phyloP scores from a whole-genome alignment of 148 eudicot species.

The Chenopodium suecicum region DNA sequence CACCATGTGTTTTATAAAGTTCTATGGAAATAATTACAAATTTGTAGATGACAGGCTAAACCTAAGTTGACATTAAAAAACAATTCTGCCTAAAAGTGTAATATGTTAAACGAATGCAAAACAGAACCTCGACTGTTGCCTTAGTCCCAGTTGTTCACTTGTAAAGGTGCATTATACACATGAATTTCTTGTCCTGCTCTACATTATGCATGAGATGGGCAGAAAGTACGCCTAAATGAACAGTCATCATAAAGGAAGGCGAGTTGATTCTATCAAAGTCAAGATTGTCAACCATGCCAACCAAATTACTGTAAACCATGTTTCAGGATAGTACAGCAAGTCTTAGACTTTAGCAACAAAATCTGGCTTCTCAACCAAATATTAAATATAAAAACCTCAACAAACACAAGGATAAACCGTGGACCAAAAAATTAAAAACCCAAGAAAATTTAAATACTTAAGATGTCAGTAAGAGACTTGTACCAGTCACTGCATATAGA shows the following conservation, averaged over 20 bases:
- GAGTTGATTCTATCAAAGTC: neutral
- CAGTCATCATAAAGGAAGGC: neutral
- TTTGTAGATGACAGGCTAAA: neutral
- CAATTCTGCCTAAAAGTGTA: neutral
- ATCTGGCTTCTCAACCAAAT: neutral
- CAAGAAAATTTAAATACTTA: neutral
- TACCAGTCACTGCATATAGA: conserved; percentile 90
- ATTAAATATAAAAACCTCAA: neutral
- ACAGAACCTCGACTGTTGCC: neutral
- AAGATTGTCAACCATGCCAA: neutral
- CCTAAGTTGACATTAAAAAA: neutral
- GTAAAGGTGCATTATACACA: too few species aligned
- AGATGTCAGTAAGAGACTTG: conserved; percentile 12
- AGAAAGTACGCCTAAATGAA: neutral
- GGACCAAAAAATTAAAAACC: neutral
- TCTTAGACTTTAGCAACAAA: neutral
- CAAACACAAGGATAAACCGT: too few species aligned
- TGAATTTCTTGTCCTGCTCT: too few species aligned
- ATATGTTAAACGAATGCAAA: neutral
- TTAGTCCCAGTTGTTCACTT: too few species aligned
- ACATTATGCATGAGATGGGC: neutral
- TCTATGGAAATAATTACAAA: neutral
- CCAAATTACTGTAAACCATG: neutral
- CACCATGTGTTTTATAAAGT: neutral
- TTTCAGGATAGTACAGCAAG: neutral